These are phyloP conservation scores for Aspergillus campestris DNA, from an alignment of 495 filamentous ascomycete genomes.

Conservation along the genomic window DNA sequence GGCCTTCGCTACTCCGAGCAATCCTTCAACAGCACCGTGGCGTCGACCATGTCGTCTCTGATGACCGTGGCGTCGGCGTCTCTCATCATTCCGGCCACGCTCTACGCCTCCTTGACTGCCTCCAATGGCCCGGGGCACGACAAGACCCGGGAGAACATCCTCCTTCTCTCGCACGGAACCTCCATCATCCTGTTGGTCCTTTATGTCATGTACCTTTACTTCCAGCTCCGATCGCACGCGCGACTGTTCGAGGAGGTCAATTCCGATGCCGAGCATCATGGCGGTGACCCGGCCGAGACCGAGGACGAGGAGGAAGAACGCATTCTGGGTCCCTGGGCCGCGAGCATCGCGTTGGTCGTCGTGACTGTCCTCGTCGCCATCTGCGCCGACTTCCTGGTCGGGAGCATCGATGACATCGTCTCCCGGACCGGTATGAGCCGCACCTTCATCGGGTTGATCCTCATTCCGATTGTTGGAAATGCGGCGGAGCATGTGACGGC, in stretches of 20 bases:
- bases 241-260: conserved; percentile 66
- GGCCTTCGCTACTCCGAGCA: conserved; percentile 64
- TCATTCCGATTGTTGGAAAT: conserved; percentile 96
- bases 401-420: conserved; percentile 85
- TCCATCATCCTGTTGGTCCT: conserved; percentile 80
- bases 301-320: conserved; percentile 46
- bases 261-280: conserved; percentile 11
- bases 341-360: conserved; percentile 60
- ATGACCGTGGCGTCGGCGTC: conserved; percentile 90
- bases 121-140: conserved; percentile 10
- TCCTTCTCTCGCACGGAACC: conserved; percentile 82
- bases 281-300: conserved; percentile 27
- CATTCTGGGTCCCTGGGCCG: conserved; percentile 63
- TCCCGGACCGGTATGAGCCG: conserved; percentile 79
- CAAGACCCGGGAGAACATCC: conserved; percentile 45
- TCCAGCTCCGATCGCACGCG: conserved; percentile 80
- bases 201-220: conserved; percentile 84
- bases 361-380: conserved; percentile 79
- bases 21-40: conserved; percentile 75
- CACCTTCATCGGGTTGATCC: conserved; percentile 90
- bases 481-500: conserved; percentile 96
- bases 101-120: conserved; percentile 49
- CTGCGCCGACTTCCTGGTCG: conserved; percentile 90
- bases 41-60: conserved; percentile 90
- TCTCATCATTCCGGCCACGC: conserved; percentile 84